Evolutionary conservation across 257 asterid species (phyloP).

Genomic region (Fraxinus excelsior): DNA sequence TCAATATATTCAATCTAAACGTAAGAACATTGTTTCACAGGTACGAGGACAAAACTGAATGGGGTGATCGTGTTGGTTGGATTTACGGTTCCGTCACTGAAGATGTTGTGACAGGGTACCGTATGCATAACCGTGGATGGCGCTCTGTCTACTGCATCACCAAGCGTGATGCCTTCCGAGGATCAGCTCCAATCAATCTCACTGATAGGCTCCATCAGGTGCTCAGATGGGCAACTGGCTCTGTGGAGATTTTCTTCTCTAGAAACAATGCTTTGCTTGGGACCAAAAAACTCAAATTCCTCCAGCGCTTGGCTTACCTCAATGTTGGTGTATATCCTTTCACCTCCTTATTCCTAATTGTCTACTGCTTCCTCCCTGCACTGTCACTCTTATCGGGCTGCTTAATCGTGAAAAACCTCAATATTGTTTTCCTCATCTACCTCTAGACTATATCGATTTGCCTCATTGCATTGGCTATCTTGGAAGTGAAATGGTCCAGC

Average conservation of each 20-base stretch:
- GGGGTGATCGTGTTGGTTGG: constrained; percentile 79
- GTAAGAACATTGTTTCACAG: neutral
- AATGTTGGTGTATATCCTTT: constrained; percentile 66
- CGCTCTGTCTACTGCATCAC: constrained; percentile 64
- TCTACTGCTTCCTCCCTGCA: constrained; percentile 69
- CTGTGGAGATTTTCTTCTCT: constrained; percentile 69
- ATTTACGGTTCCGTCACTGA: constrained; percentile 68
- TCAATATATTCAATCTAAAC: too few species aligned
- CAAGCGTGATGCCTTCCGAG: constrained; percentile 62
- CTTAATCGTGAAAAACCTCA: constrained; percentile 50
- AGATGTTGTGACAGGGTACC: constrained; percentile 67
- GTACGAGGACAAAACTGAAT: constrained; percentile 70
- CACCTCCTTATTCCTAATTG: constrained; percentile 56
- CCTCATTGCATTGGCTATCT: constrained; percentile 44
- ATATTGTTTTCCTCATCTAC: constrained; percentile 42
- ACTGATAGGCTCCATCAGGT: constrained; percentile 71
- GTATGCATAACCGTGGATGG: constrained; percentile 78
- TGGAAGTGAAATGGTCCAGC: constrained; percentile 65
- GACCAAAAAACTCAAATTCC: constrained; percentile 36
- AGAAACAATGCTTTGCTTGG: constrained; percentile 57
- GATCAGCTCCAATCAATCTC: constrained; percentile 67
- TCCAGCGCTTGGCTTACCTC: constrained; percentile 62
- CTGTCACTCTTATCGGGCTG: constrained; percentile 62
- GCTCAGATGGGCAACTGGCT: constrained; percentile 69
- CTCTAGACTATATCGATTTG: constrained; percentile 48